A percentile compares a stretch with the other conserved stretches of the same genome.
These are phyloP conservation scores for Microsporum ferrugineum DNA, from an alignment of 2,329 filamentous ascomycete species.

Conservation along the genomic window DNA sequence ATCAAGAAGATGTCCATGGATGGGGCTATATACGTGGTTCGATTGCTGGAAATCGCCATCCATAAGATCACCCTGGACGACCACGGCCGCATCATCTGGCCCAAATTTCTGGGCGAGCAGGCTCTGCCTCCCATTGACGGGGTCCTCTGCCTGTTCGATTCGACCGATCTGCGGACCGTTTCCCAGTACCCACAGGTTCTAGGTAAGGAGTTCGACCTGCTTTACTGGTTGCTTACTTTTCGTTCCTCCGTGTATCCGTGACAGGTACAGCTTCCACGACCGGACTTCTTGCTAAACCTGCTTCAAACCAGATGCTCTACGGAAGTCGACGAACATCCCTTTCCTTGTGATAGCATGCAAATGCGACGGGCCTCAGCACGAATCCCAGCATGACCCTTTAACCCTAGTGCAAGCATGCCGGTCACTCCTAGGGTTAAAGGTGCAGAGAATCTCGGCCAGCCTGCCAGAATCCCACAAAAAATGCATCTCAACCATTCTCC, in stretches of 20 bases:
- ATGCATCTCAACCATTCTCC: constrained; percentile 64
- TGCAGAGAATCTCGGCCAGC: constrained; percentile 61
- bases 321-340: constrained; percentile 56
- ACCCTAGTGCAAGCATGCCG: constrained; percentile 54
- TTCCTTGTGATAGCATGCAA: constrained; percentile 79
- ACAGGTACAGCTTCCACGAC: background rate
- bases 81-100: constrained; percentile 40
- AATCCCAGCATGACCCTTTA: constrained; percentile 59
- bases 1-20: constrained; percentile 48
- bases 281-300: constrained; percentile 9
- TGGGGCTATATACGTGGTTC: constrained; percentile 44
- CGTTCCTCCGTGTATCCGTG: background rate
- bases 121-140: constrained; percentile 68
- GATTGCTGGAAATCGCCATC: constrained; percentile 45
- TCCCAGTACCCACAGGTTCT: constrained; percentile 62
- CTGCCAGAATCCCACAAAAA: constrained; percentile 61
- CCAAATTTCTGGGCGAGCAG: constrained; percentile 48
- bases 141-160: constrained; percentile 77
- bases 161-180: constrained; percentile 65
- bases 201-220: constrained; percentile 47
- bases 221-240: background rate
- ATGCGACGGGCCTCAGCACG: constrained; percentile 64
- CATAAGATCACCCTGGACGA: constrained; percentile 42
- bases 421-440: constrained; percentile 54
- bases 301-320: constrained; percentile 52